phyloP scores from a whole-genome alignment of 2,329 filamentous ascomycete species.

The Phaeosphaeriaceae sp. region DNA sequence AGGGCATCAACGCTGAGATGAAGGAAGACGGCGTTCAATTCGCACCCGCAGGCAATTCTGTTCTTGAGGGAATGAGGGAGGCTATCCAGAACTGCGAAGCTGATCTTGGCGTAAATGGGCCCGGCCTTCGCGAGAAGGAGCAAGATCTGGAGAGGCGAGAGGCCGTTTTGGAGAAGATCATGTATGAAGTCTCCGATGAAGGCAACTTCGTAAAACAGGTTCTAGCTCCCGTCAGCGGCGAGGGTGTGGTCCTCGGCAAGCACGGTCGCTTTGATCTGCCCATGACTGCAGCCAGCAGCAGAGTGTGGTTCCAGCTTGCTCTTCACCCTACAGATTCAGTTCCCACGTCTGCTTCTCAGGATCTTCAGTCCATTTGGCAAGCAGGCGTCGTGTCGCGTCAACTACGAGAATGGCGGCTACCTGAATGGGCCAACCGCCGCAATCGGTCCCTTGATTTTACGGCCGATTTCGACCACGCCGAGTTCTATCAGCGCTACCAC shows the following conservation, averaged over 20 bases:
- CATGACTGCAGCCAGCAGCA: conserved; percentile 77
- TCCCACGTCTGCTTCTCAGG: conserved; percentile 75
- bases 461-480: conserved; percentile 92
- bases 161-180: conserved; percentile 83
- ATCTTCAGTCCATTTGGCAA: conserved; percentile 86
- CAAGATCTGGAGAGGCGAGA: conserved; percentile 83
- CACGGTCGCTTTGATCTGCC: conserved; percentile 80
- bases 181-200: conserved; percentile 79
- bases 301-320: conserved; percentile 93
- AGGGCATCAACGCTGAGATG: conserved; percentile 97
- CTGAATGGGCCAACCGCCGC: conserved; percentile 95
- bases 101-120: conserved; percentile 77
- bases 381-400: conserved; percentile 92
- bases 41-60: conserved; percentile 74
- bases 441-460: conserved; percentile 94
- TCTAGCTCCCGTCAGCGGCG: conserved; percentile 76
- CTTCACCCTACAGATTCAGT: conserved; percentile 90
- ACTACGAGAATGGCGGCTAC: conserved; percentile 88
- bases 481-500: conserved; percentile 85
- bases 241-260: conserved; percentile 82
- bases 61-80: conserved; percentile 85
- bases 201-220: conserved; percentile 84
- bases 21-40: conserved; percentile 91
- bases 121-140: conserved; percentile 74
- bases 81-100: conserved; percentile 78